These are phyloP conservation scores for Ogataea nakhonphanomensis DNA, from an alignment of 805 yeast species.

Conservation along the genomic window DNA sequence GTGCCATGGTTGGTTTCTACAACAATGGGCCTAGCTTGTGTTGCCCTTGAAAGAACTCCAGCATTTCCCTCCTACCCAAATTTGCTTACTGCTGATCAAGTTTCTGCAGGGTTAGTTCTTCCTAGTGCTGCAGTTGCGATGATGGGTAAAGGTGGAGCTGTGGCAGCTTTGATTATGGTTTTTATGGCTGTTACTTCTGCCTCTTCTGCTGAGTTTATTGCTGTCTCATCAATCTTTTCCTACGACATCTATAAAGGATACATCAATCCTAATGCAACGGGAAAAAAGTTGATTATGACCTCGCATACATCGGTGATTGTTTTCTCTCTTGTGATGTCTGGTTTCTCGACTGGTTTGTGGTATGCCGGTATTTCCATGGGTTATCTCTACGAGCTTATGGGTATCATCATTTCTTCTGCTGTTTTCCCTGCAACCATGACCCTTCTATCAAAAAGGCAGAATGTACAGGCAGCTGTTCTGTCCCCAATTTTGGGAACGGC, in stretches of 20 bases:
- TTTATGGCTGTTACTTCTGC: slow-evolving; percentile 95
- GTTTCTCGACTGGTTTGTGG: slow-evolving; percentile 75
- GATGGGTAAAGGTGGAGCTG: slow-evolving; percentile 87
- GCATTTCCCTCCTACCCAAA: slow-evolving; percentile 79
- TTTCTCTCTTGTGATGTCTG: slow-evolving; percentile 66
- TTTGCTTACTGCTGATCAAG: slow-evolving; percentile 61
- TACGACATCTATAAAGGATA: slow-evolving; percentile 83
- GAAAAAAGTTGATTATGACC: slow-evolving; percentile 63
- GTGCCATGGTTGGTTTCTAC: slow-evolving; percentile 81
- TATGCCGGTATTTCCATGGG: slow-evolving; percentile 87
- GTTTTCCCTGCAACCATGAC: slow-evolving; percentile 75
- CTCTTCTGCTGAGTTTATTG: slow-evolving; percentile 84
- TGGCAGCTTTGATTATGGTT: slow-evolving; percentile 69
- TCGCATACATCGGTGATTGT: slow-evolving; percentile 65
- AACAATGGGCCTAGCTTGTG: slow-evolving; percentile 82
- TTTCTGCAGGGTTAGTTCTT: slow-evolving; percentile 75
- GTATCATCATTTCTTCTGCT: slow-evolving; percentile 82
- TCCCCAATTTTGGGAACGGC: slow-evolving; percentile 80
- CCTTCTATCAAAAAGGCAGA: slow-evolving; percentile 61
- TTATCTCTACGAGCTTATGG: slow-evolving; percentile 83
- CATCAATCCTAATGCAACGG: slow-evolving; percentile 73
- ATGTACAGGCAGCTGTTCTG: slow-evolving; percentile 60
- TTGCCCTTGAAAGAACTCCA: slow-evolving; percentile 66
- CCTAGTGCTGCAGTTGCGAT: slow-evolving; percentile 80
- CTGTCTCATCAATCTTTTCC: slow-evolving; percentile 81